These are phyloP conservation scores for Beta vulgaris DNA, from an alignment of 148 eudicot species.

Conservation along the genomic window DNA sequence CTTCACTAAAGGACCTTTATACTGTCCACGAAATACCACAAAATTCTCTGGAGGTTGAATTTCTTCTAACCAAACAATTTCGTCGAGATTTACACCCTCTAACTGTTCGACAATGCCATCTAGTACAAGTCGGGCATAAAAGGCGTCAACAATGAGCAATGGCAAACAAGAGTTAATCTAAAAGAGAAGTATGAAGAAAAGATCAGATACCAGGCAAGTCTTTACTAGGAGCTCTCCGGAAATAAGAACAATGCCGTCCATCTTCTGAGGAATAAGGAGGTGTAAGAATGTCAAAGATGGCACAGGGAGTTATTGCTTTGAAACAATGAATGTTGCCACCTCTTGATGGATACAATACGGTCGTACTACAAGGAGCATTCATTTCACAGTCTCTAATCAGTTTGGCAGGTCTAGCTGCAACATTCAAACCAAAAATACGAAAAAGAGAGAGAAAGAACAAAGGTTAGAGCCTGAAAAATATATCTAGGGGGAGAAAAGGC, in stretches of 20 bases:
- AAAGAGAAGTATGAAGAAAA: neutral
- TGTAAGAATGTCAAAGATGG: constrained; percentile 89
- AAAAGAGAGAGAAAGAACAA: neutral
- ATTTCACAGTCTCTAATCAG: constrained; percentile 73
- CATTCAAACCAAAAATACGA: neutral
- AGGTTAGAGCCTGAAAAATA: constrained; percentile 5
- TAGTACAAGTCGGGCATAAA: constrained; percentile 18
- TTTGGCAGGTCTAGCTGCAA: constrained; percentile 72
- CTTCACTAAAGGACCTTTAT: constrained; percentile 44
- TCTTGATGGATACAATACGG: constrained; percentile 68
- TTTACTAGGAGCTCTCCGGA: constrained; percentile 34
- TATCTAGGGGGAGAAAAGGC: neutral
- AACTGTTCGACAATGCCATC: constrained; percentile 43
- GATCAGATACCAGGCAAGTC: constrained; percentile 40
- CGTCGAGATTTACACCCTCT: constrained; percentile 31
- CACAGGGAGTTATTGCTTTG: constrained; percentile 86
- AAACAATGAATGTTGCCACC: constrained; percentile 97
- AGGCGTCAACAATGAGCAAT: neutral
- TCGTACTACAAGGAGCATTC: constrained; percentile 84
- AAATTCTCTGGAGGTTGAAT: constrained; percentile 48
- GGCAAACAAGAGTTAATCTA: neutral
- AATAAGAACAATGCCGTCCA: constrained; percentile 86
- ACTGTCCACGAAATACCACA: constrained; percentile 40
- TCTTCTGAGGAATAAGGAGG: constrained; percentile 88
- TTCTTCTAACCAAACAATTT: constrained; percentile 49